These are phyloP conservation scores for Entelexis paramagnoliae DNA, from an alignment of 1,139 yeast species.

Conservation along the genomic window DNA sequence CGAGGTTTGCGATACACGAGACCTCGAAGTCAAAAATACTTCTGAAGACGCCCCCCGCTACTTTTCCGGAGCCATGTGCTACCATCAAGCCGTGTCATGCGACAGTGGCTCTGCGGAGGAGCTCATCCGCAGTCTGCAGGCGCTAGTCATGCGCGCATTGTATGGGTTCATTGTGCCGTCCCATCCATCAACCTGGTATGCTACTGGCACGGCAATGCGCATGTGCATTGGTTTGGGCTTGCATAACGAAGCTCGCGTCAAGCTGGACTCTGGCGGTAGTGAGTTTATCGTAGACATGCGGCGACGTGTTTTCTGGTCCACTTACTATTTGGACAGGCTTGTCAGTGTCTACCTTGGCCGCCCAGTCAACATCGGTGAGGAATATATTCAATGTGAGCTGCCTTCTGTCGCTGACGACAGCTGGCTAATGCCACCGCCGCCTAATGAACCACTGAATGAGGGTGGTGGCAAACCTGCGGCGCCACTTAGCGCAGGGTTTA, in stretches of 20 bases:
- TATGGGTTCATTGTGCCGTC: constrained; percentile 48
- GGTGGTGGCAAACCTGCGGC: too few relatives aligned
- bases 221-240: constrained; percentile 74
- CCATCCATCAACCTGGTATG: constrained; percentile 88
- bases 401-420: constrained; percentile 73
- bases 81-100: constrained; percentile 39
- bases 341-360: constrained; percentile 62
- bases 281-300: constrained; percentile 57
- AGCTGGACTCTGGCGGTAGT: constrained; percentile 27
- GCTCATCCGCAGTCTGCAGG: constrained; percentile 62
- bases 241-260: constrained; percentile 43
- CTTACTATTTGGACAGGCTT: constrained; percentile 73
- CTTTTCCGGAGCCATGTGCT: constrained; percentile 57
- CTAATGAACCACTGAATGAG: too few relatives aligned
- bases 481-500: too few relatives aligned
- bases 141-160: constrained; percentile 53
- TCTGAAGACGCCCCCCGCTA: constrained; percentile 35
- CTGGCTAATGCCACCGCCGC: constrained; percentile 17
- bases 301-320: constrained; percentile 80
- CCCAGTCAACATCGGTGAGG: constrained; percentile 67
- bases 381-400: constrained; percentile 50
- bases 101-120: constrained; percentile 31
- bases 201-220: constrained; percentile 69
- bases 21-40: not conserved
- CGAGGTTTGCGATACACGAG: not conserved